A percentile compares a stretch with the other conserved stretches of the same genome.
Conservation (phyloP, 495 filamentous ascomycete genomes). For the Neurospora sp. region DNA sequence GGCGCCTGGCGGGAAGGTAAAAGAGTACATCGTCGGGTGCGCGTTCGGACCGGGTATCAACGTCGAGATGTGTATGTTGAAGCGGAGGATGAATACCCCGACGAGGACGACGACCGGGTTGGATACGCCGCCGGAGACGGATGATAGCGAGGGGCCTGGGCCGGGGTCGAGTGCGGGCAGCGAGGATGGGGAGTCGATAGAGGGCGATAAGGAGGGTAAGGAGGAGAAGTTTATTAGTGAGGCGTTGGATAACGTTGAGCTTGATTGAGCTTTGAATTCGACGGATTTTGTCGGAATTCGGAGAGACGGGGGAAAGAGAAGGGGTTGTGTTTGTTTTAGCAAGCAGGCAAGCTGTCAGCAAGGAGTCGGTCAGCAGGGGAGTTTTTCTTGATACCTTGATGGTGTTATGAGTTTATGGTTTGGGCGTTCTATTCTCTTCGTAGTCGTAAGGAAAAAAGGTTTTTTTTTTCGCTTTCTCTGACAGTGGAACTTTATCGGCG, state of each 20-base stretch:
- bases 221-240: conserved; percentile 27
- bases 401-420: not conserved
- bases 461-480: not conserved
- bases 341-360: not conserved
- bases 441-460: not conserved
- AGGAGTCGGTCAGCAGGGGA: not conserved
- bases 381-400: not conserved
- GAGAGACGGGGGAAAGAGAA: not conserved
- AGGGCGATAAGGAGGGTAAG: conserved; percentile 18
- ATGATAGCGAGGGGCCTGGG: conserved; percentile 28
- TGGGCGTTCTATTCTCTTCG: not conserved
- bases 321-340: not conserved
- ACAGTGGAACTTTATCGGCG: not conserved
- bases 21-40: conserved; percentile 50
- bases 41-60: conserved; percentile 57
- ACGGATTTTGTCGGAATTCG: no score
- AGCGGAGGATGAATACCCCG: conserved; percentile 23
- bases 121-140: conserved; percentile 36
- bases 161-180: conserved; percentile 18
- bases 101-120: conserved; percentile 11
- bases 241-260: conserved; percentile 32
- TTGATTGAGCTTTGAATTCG: conserved; percentile 22
- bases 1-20: conserved; percentile 31
- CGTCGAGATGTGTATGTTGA: conserved; percentile 53
- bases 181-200: conserved; percentile 20